Base-by-base conservation (phyloP, 805 yeast species). In the Saturnispora dispora region DNA sequence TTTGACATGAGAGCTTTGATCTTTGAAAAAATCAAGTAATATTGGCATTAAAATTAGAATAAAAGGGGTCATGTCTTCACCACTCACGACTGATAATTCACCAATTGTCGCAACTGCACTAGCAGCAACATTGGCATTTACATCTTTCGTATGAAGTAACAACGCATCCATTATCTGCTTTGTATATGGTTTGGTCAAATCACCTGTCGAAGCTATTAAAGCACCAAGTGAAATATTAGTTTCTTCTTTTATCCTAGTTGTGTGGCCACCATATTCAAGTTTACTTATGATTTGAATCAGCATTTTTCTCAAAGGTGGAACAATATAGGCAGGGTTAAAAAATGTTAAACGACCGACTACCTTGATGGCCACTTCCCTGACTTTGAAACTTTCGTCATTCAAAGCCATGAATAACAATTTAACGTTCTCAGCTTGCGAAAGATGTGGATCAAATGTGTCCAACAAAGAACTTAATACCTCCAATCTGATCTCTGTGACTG, bases 281-380 rank as follows among this genome's bases (percentile, higher is more conserved):
- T 87, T 86, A 0, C 96, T 88, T 45, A 95, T 66, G 13, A 90
- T 72, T 63, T 91, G 97, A 43, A 93, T 80, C 55, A 95, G 68
- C 0, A 91, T 81, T 63, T 88, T 91, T 58, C 98, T 76, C 50
- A 93, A 72, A 0, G 95, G 87, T 0, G 99, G 99, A 37, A 91
- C 89, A 55, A 93, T 87, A 65, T 88, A 91, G 0, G 99, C 97
- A 0, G 99, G 98, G 60, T 93, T 93, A 40, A 88, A 83, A 2
- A 79, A 69, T 0, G 96, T 84, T 17, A 93, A 68, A 51, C 97
- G 75, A 3, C 99, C 98, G 53, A 93, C 79, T 10, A 90, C 76
- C 47, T 75, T 75, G 33, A 91, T 79, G 0, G 96, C 85, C 15
- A 81, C 85, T 59, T 85, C 81, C 51, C 96, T 77, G 10, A 93